phyloP scores from a whole-genome alignment of 2,329 filamentous ascomycete species.

The Chaetomiaceae sp. region DNA sequence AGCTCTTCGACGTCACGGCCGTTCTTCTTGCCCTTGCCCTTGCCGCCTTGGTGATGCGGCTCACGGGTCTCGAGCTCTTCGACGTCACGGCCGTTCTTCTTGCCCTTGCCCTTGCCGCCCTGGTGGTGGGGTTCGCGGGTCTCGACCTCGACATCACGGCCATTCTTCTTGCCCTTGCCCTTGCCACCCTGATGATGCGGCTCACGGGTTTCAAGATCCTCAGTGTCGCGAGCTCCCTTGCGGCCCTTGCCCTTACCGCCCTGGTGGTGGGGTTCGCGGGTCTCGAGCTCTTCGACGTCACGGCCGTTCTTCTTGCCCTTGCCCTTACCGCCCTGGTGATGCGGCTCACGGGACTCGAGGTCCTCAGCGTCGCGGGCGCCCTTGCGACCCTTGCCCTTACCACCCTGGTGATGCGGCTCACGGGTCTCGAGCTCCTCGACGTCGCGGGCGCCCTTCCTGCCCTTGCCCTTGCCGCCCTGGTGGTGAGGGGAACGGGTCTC shows the following conservation, averaged over 20 bases:
- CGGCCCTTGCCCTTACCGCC: background rate
- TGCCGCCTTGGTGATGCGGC: background rate
- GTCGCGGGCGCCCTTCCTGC: background rate
- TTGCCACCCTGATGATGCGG: background rate
- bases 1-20: background rate
- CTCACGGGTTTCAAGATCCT: background rate
- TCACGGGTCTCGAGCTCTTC: background rate
- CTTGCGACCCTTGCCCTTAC: background rate
- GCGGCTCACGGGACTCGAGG: background rate
- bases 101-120: background rate
- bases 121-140: background rate
- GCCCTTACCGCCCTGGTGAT: background rate
- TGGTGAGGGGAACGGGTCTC: background rate
- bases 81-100: background rate
- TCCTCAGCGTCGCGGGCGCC: background rate
- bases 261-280: slow-evolving; percentile 4
- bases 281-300: background rate
- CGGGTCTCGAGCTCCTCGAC: background rate
- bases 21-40: background rate
- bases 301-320: background rate
- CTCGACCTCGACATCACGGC: background rate
- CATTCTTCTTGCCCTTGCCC: background rate
- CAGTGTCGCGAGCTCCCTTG: background rate
- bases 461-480: background rate
- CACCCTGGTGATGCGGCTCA: background rate